These are phyloP conservation scores for Hygrocybe coccinea DNA, from an alignment of 768 basidiomycete genomes.

Conservation along the genomic window DNA sequence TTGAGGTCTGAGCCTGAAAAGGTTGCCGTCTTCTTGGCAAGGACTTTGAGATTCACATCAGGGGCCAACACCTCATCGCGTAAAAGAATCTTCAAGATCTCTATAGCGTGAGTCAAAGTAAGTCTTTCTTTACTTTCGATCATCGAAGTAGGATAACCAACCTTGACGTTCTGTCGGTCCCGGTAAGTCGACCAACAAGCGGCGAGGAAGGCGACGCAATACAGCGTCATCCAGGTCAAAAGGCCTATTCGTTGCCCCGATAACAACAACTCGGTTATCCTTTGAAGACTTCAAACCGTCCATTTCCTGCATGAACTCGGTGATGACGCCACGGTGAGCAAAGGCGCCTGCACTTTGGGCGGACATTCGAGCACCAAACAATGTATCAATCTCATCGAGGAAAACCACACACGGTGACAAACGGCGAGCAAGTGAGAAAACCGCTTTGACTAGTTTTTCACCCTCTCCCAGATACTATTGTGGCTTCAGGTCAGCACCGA, in stretches of 20 bases:
- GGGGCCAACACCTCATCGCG: constrained; percentile 68
- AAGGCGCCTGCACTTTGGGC: constrained; percentile 70
- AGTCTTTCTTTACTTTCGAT: background rate
- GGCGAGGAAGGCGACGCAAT: constrained; percentile 78
- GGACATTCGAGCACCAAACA: constrained; percentile 82
- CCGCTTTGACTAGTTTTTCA: constrained; percentile 83
- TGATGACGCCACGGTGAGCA: constrained; percentile 84
- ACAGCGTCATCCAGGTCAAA: constrained; percentile 92
- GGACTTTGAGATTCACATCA: constrained; percentile 54
- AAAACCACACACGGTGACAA: constrained; percentile 91
- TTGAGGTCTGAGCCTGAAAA: constrained; percentile 96
- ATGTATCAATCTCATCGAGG: constrained; percentile 90
- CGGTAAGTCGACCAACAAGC: constrained; percentile 84
- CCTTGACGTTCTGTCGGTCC: constrained; percentile 82
- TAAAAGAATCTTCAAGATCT: constrained; percentile 81
- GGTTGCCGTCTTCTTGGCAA: constrained; percentile 71
- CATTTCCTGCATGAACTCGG: constrained; percentile 96
- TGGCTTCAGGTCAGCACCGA: background rate
- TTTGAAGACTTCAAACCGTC: constrained; percentile 80
- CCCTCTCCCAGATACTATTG: constrained; percentile 81
- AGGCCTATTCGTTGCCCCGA: constrained; percentile 91
- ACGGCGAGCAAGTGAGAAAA: constrained; percentile 81
- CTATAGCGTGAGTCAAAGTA: constrained; percentile 37
- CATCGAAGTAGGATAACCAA: constrained; percentile 27
- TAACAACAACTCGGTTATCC: constrained; percentile 81